Base-by-base conservation (phyloP, 73 alveolate genomes). In the Stentor roeselii region DNA sequence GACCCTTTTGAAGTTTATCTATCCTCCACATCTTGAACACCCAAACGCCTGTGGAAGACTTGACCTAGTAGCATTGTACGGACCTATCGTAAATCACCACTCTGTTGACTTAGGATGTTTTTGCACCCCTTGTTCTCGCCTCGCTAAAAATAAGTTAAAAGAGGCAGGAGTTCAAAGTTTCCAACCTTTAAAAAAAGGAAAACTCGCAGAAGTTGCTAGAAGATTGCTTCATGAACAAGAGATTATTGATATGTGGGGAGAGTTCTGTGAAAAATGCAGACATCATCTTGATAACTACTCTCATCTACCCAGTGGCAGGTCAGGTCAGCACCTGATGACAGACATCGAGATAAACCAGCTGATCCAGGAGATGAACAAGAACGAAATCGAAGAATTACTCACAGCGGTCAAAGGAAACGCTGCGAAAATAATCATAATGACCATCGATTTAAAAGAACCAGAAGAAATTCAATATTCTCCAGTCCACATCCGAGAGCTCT, bases 11-110 rank as follows among this genome's bases (percentile, higher is more conserved):
- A 95, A 96, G 75, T 96, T 96, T 92, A 75, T 95, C 15, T 94
- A 88, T 67, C 99, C 99, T 59, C 98, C 99, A 1, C 95, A 95
- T 78, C 90, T 96, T 3, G 99, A 96, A 85, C 99, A 96, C 85
- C 92, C 98, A 34, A 91, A 95, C 84, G 90, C 95, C n/a, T 87
- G 95, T 41, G 99, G 98, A 34, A 84, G 99, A 83, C 91, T 96
- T 27, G 99, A 96, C 82, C 87, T 95, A 36, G 91, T 96, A 35
- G 98, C 98, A 30, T 42, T 93, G 39, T 96, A 96, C 86, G 99
- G 99, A 0, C 99, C 99, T 3, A 86, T 91, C 37, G 95, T 95
- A 6, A 90, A 93, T 90, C 90, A 95, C 84, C 98, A 95, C 76
- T 88, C 94, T 36, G 97, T 94, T 34, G 98, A 94, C 60, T 15